phyloP scores from a whole-genome alignment of 169 alveolate species.

The Babesia bigemina region DNA sequence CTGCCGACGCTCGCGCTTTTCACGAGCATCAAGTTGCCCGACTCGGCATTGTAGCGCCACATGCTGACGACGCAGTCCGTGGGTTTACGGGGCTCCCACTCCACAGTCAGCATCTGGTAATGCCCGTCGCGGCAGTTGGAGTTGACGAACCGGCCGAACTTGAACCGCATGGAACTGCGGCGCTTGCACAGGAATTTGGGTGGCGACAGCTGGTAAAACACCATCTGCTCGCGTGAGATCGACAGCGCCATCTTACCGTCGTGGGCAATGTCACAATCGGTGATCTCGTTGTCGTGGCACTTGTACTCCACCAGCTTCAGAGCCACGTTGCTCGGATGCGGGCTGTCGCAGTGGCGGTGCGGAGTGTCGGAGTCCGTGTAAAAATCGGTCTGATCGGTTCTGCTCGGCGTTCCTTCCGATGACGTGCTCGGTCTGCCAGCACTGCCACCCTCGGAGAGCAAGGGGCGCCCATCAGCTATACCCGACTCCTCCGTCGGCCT shows the following conservation, averaged over 20 bases:
- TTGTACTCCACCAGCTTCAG: constrained; percentile 25
- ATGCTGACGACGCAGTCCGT: not conserved
- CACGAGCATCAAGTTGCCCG: not conserved
- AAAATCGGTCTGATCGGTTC: not conserved
- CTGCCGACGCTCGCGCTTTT: constrained; percentile 15
- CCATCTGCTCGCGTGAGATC: constrained; percentile 34
- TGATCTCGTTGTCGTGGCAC: constrained; percentile 42
- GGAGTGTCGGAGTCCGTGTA: constrained; percentile 5
- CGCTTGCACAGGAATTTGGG: constrained; percentile 9
- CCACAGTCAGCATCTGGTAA: constrained; percentile 26
- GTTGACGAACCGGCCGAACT: constrained; percentile 48
- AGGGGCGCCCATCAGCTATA: too few species aligned
- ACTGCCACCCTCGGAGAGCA: not conserved
- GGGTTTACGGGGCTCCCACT: constrained; percentile 22
- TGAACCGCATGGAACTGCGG: constrained; percentile 16
- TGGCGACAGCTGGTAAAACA: constrained; percentile 15
- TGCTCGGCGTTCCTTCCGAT: not conserved
- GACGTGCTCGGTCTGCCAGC: not conserved
- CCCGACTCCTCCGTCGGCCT: too few species aligned
- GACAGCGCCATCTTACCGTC: constrained; percentile 38
- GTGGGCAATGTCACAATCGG: constrained; percentile 45
- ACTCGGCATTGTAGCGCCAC: constrained; percentile 27
- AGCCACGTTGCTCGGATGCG: constrained; percentile 12
- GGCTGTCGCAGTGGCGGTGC: too few species aligned
- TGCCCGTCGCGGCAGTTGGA: constrained; percentile 2